Base-by-base conservation (phyloP, 192 early-diverging fungal genomes). In the Entomortierella beljakovae region DNA sequence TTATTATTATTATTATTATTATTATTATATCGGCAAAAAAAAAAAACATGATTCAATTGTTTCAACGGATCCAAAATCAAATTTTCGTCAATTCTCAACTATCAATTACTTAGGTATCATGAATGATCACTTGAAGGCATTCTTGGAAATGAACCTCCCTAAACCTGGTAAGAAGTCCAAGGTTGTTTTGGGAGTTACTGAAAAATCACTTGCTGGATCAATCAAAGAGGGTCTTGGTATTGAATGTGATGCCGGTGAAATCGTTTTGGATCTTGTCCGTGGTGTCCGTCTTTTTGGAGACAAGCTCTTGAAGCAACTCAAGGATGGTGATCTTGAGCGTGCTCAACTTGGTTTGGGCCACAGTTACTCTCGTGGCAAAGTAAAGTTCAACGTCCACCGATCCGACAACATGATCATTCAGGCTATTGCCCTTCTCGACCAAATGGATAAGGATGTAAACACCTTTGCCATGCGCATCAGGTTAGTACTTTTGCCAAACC, bases 321-420 rank as follows among this genome's bases (percentile, higher is more conserved):
- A 96, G 90, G 88, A 92, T 15, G 95, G 95, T 60, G 98, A 99
- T 81, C 85, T 99, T 56, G 91, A 92, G 70, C 88, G 90, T 71
- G 96, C 96, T 40, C 96, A 98, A 86, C 91, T 99, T 23, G 98
- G 98, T 85, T 88, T 99, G 52, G 97, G 97, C 73, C 98, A 99
- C 88, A 92, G 94, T 16, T 98, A 98, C 87, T 99, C 98, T 64
- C 91, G 98, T 40, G 92, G 96, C 56, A 99, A 99, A 84, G 96
- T 99, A 75, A 98, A 99, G 94, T 99, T 99, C 89, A 98, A 98
- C 87, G 96, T 98, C 54, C 96, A 99, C 91, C 86, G 96, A 64
- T 91, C 92, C 34, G 98, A 99, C 85, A 99, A 98, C 89, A 92
- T 92, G 91, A 90, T 93, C 77, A 93, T 91, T 31, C 92, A 93